Percentiles rank a stretch among this genome's conserved stretches.
Conservation (phyloP, 2,329 filamentous ascomycete species). For the Myriosclerotinia curreyana region DNA sequence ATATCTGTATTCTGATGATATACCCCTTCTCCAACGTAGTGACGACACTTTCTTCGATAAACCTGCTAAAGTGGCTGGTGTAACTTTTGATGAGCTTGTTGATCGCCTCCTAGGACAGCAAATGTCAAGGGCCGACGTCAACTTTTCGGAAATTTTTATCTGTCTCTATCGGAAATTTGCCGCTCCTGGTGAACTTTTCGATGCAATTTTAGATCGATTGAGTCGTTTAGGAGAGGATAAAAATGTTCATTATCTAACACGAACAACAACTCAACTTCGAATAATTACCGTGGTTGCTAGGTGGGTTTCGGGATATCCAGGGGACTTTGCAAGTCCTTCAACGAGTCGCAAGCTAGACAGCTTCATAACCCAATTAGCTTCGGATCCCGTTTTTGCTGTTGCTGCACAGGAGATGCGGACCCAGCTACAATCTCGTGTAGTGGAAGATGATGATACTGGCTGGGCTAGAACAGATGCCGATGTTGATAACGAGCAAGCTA, state of each 20-base stretch:
- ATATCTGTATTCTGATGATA: slow-evolving; percentile 64
- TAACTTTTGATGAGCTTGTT: slow-evolving; percentile 69
- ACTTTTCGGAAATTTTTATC: slow-evolving; percentile 85
- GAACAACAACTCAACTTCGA: slow-evolving; percentile 76
- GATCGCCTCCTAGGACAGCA: slow-evolving; percentile 81
- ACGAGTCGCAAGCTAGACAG: slow-evolving; percentile 70
- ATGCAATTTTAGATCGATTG: slow-evolving; percentile 73
- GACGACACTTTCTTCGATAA: slow-evolving; percentile 60
- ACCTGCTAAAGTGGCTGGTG: slow-evolving; percentile 50
- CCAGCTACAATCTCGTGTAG: slow-evolving; percentile 68
- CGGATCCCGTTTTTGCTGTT: slow-evolving; percentile 76
- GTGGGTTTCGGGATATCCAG: slow-evolving; percentile 88
- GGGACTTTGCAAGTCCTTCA: slow-evolving; percentile 79
- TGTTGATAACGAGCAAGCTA: slow-evolving; percentile 34
- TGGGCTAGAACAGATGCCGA: slow-evolving; percentile 84
- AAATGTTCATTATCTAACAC: slow-evolving; percentile 66
- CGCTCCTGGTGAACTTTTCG: slow-evolving; percentile 73
- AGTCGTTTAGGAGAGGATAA: slow-evolving; percentile 67
- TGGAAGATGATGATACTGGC: slow-evolving; percentile 85
- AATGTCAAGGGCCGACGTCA: slow-evolving; percentile 81
- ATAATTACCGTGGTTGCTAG: slow-evolving; percentile 80
- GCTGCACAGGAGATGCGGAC: slow-evolving; percentile 81
- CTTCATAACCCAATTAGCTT: slow-evolving; percentile 72
- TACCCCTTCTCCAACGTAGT: slow-evolving; percentile 62
- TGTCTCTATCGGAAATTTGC: slow-evolving; percentile 94